A percentile compares a stretch with the other conserved stretches of the same genome.
phyloP scores from a whole-genome alignment of 2,329 filamentous ascomycete species.

The Balansia obtecta region DNA sequence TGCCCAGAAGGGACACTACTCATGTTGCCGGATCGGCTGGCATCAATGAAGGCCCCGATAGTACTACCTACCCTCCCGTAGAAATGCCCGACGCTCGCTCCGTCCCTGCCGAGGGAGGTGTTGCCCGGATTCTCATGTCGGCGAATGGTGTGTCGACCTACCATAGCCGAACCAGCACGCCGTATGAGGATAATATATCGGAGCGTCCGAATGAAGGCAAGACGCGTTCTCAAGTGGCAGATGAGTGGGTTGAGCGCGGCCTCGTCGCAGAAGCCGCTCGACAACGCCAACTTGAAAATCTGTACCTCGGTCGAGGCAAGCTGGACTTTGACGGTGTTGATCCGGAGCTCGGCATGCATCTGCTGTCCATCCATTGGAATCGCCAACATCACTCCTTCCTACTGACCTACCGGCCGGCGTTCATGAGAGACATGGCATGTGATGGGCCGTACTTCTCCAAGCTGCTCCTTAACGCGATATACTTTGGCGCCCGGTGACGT shows the following conservation, averaged over 20 bases:
- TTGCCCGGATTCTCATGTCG: slow-evolving; percentile 25
- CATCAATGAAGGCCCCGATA: neutral
- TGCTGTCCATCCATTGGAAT: slow-evolving; percentile 40
- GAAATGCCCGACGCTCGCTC: neutral
- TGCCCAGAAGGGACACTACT: too few species aligned
- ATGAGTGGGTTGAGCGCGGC: slow-evolving; percentile 30
- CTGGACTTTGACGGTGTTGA: slow-evolving; percentile 44
- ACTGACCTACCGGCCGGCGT: slow-evolving; percentile 38
- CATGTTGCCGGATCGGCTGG: neutral
- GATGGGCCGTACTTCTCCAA: slow-evolving; percentile 44
- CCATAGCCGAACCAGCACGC: slow-evolving; percentile 35
- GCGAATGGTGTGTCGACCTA: slow-evolving; percentile 31
- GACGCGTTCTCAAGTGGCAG: slow-evolving; percentile 12
- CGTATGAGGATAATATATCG: slow-evolving; percentile 28
- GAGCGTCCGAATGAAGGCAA: slow-evolving; percentile 10
- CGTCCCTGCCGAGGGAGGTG: slow-evolving; percentile 6
- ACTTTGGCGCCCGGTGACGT: slow-evolving; percentile 32
- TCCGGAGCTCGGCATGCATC: slow-evolving; percentile 36
- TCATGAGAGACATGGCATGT: slow-evolving; percentile 41
- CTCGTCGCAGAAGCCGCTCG: slow-evolving; percentile 34
- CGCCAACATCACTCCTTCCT: slow-evolving; percentile 37
- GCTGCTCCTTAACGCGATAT: slow-evolving; percentile 41
- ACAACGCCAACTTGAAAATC: slow-evolving; percentile 34
- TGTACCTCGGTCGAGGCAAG: slow-evolving; percentile 31
- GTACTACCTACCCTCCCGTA: neutral